Conservation (phyloP, 2,329 filamentous ascomycete species). For the Monosporascus sp. region DNA sequence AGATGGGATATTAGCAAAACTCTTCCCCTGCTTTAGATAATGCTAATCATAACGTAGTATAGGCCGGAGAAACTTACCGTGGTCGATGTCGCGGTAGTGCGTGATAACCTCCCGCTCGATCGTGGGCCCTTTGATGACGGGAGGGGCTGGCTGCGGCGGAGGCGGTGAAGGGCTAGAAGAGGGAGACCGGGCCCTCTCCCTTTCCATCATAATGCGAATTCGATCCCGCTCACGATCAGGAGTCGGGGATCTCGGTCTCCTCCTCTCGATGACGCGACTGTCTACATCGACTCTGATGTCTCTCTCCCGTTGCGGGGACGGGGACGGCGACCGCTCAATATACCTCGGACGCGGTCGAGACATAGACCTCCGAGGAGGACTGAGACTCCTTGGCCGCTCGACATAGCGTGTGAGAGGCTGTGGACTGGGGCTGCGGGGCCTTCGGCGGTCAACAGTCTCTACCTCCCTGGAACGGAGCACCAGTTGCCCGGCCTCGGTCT, state of each 20-base stretch:
- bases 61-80: conserved; percentile 52
- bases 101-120: conserved; percentile 88
- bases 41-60: neutral
- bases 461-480: conserved; percentile 51
- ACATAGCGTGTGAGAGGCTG: conserved; percentile 34
- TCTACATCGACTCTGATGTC: conserved; percentile 18
- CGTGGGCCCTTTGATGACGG: conserved; percentile 67
- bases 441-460: conserved; percentile 45
- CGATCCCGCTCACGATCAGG: conserved; percentile 35
- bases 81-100: conserved; percentile 80
- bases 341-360: conserved; percentile 34
- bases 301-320: conserved; percentile 8
- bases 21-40: conserved; percentile 1
- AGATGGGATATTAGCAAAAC: conserved; percentile 8
- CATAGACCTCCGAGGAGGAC: conserved; percentile 22
- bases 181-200: conserved; percentile 34
- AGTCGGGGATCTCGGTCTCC: conserved; percentile 29
- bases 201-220: conserved; percentile 45
- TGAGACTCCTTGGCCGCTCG: conserved; percentile 34
- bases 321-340: conserved; percentile 35
- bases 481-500: conserved; percentile 43
- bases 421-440: conserved; percentile 38
- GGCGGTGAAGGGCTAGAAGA: conserved; percentile 45
- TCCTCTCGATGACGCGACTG: conserved; percentile 20
- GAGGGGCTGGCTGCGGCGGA: conserved; percentile 54